A percentile compares a stretch with the other conserved stretches of the same genome.
Evolutionary conservation across 2,329 filamentous ascomycete genomes (phyloP).

Genomic region (Colletotrichum truncatum): DNA sequence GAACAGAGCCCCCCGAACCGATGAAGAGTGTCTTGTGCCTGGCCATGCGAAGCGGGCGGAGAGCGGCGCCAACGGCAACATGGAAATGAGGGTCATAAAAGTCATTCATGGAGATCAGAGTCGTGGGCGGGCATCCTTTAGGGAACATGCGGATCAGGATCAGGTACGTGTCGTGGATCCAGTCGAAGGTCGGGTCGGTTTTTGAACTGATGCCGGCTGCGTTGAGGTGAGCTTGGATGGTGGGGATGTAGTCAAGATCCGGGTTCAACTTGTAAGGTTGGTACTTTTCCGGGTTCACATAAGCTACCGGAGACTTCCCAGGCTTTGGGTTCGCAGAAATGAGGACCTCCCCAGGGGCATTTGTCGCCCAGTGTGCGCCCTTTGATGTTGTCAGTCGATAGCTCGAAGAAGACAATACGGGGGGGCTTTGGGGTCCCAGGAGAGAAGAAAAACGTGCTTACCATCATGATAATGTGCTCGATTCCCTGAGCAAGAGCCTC

Average conservation of each 20-base stretch:
- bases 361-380: constrained; percentile 74
- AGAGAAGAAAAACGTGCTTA: constrained; percentile 37
- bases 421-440: not conserved
- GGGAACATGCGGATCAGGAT: constrained; percentile 78
- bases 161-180: constrained; percentile 78
- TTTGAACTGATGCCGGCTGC: constrained; percentile 62
- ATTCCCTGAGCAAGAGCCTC: constrained; percentile 67
- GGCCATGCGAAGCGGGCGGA: constrained; percentile 64
- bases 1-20: constrained; percentile 70
- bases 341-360: constrained; percentile 61
- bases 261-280: constrained; percentile 67
- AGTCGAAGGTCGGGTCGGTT: constrained; percentile 67
- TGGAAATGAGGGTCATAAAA: constrained; percentile 52
- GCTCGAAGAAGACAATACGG: not conserved
- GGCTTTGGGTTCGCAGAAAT: constrained; percentile 69
- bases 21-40: constrained; percentile 56
- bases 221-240: constrained; percentile 59
- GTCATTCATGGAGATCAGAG: constrained; percentile 48
- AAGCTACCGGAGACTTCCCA: constrained; percentile 70
- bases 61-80: constrained; percentile 63
- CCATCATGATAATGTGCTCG: constrained; percentile 74
- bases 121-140: constrained; percentile 69
- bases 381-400: constrained; percentile 34
- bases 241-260: constrained; percentile 61
- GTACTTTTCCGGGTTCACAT: constrained; percentile 74